A percentile compares a stretch with the other conserved stretches of the same genome.
Evolutionary conservation across 768 basidiomycete species (phyloP).

Genomic region (Rhizopogon vinicolor): DNA sequence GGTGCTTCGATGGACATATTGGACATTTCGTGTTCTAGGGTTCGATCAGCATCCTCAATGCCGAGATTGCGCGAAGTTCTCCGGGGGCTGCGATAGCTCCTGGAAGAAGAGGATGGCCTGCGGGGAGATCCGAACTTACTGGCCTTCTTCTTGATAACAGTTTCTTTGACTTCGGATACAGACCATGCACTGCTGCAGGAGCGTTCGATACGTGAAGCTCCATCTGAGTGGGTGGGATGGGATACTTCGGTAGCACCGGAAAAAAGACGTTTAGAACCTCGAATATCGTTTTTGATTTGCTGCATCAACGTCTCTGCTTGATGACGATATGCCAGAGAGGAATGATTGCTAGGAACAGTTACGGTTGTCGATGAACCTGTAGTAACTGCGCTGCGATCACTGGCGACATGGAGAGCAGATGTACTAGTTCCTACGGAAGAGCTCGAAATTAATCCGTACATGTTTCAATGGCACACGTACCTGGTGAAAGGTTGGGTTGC

Average conservation of each 20-base stretch:
- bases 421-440: background rate
- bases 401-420: background rate
- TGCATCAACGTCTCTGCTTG: slow-evolving; percentile 82
- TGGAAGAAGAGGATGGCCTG: slow-evolving; percentile 32
- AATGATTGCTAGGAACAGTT: slow-evolving; percentile 37
- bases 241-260: slow-evolving; percentile 61
- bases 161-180: slow-evolving; percentile 33
- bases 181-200: slow-evolving; percentile 23
- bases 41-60: slow-evolving; percentile 38
- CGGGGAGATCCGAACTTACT: slow-evolving; percentile 22
- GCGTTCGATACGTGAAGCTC: slow-evolving; percentile 12
- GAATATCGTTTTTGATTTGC: slow-evolving; percentile 76
- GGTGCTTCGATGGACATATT: slow-evolving; percentile 40
- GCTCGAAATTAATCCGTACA: background rate
- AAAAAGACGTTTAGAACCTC: slow-evolving; percentile 63
- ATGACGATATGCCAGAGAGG: slow-evolving; percentile 66
- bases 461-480: background rate
- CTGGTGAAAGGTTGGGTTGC: background rate
- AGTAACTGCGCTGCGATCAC: slow-evolving; percentile 18
- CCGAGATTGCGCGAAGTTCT: slow-evolving; percentile 33
- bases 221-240: slow-evolving; percentile 25
- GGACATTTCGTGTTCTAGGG: slow-evolving; percentile 36
- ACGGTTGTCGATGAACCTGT: slow-evolving; percentile 20
- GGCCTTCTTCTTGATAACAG: slow-evolving; percentile 16
- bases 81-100: slow-evolving; percentile 39